phyloP scores from a whole-genome alignment of 768 basidiomycete species.

The Boletus tomentosulus region DNA sequence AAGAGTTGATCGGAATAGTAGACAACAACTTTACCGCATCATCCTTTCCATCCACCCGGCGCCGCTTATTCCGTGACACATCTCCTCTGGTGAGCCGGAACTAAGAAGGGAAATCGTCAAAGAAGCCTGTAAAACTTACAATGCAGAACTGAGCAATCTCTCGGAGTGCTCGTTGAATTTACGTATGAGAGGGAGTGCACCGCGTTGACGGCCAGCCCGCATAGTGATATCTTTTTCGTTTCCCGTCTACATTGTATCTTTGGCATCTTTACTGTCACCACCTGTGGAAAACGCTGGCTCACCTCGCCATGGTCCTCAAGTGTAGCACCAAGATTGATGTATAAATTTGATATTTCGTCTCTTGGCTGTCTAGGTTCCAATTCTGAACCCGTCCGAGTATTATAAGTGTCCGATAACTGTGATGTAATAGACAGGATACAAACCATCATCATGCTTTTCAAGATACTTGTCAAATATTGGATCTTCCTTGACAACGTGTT shows the following conservation, averaged over 20 bases:
- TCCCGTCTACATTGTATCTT: slow-evolving; percentile 54
- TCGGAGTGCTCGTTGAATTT: slow-evolving; percentile 99
- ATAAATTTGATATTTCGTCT: slow-evolving; percentile 65
- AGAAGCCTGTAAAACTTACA: slow-evolving; percentile 42
- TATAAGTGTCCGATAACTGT: not conserved
- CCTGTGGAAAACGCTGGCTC: not conserved
- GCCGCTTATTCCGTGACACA: slow-evolving; percentile 54
- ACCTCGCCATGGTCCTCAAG: slow-evolving; percentile 90
- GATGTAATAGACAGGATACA: slow-evolving; percentile 17
- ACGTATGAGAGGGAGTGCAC: slow-evolving; percentile 86
- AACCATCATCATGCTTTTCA: slow-evolving; percentile 94
- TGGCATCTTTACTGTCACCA: not conserved
- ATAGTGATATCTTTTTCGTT: slow-evolving; percentile 91
- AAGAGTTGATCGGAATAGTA: not conserved
- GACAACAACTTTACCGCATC: slow-evolving; percentile 38
- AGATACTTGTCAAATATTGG: slow-evolving; percentile 94
- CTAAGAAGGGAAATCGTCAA: not conserved
- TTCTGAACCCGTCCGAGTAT: slow-evolving; percentile 37
- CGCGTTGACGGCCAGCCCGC: slow-evolving; percentile 88
- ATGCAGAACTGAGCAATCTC: slow-evolving; percentile 72
- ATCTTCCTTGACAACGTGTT: slow-evolving; percentile 85
- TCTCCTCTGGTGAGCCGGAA: slow-evolving; percentile 43
- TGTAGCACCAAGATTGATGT: slow-evolving; percentile 85
- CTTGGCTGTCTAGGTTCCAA: slow-evolving; percentile 72
- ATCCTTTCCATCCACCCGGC: slow-evolving; percentile 41